Conservation (phyloP, 768 basidiomycete genomes). For the Nidularia pulvinata region DNA sequence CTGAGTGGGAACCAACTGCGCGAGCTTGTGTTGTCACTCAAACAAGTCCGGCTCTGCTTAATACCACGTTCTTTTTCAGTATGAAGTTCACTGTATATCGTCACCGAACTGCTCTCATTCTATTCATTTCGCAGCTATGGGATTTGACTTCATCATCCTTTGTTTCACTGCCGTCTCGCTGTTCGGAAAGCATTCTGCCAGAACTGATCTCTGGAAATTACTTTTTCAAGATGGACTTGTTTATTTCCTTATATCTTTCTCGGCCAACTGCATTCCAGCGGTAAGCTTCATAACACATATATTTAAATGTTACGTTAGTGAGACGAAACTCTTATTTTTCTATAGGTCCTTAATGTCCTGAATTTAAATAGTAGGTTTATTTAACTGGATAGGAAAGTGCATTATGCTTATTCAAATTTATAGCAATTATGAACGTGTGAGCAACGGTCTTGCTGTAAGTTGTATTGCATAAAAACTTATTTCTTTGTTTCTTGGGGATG, state of each 20-base stretch:
- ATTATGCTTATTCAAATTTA: not conserved
- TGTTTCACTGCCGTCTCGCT: constrained; percentile 54
- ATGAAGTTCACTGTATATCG: not conserved
- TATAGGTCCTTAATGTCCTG: constrained; percentile 52
- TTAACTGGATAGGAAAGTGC: not conserved
- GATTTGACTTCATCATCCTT: constrained; percentile 63
- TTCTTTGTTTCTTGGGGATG: no score
- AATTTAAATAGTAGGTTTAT: constrained; percentile 54
- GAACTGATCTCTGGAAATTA: constrained; percentile 65
- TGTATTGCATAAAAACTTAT: no score
- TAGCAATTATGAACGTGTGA: constrained; percentile 66
- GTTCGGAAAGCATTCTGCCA: constrained; percentile 45
- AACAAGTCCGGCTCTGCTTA: constrained; percentile 57
- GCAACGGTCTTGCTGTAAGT: constrained; percentile 14
- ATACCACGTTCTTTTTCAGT: constrained; percentile 73
- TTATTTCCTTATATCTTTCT: constrained; percentile 66
- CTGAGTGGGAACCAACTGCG: constrained; percentile 43
- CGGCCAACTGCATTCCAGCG: constrained; percentile 67
- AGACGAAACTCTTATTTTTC: no score
- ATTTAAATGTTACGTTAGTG: not conserved
- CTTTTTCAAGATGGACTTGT: constrained; percentile 76
- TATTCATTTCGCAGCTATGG: constrained; percentile 53
- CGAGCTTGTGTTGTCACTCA: constrained; percentile 48
- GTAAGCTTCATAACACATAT: constrained; percentile 30
- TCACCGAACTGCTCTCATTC: not conserved